phyloP scores from a whole-genome alignment of 139 green algal genomes.

The Chlorella vulgaris region DNA sequence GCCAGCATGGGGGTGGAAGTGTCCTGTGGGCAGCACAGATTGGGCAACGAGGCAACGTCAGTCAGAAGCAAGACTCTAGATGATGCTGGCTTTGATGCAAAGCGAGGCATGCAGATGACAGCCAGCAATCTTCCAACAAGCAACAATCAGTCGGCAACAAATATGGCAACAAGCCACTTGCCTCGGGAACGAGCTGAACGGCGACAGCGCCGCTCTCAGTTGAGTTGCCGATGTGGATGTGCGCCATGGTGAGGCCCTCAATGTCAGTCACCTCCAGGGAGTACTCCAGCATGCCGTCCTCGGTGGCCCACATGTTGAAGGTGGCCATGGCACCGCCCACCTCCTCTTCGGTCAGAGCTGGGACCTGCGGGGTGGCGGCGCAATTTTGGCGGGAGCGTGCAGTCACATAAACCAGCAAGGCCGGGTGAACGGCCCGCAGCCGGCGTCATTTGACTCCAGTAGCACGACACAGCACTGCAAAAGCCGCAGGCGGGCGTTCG shows the following conservation, averaged over 20 bases:
- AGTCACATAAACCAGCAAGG: background rate
- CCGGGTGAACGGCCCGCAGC: background rate
- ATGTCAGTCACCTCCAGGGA: background rate
- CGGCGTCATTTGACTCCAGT: too few species aligned
- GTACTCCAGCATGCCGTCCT: background rate
- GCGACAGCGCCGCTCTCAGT: background rate
- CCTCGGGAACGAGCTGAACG: slow-evolving; percentile 5
- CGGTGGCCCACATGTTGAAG: background rate
- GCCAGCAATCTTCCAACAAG: background rate
- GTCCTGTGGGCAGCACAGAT: background rate
- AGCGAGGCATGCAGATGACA: background rate
- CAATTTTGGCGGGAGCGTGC: background rate
- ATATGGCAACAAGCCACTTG: background rate
- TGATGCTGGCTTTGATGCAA: background rate
- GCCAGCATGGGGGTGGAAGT: background rate
- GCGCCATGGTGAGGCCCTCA: too few species aligned
- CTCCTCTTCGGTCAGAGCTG: background rate
- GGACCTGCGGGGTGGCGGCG: background rate
- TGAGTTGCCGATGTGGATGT: slow-evolving; percentile 8
- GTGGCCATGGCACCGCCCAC: background rate
- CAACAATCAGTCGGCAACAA: background rate
- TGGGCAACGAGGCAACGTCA: background rate
- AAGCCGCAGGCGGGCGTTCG: too few species aligned
- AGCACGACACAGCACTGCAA: too few species aligned
- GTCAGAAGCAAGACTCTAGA: background rate